Conservation (phyloP, 2,329 filamentous ascomycete species). For the Rutstroemia sp. region DNA sequence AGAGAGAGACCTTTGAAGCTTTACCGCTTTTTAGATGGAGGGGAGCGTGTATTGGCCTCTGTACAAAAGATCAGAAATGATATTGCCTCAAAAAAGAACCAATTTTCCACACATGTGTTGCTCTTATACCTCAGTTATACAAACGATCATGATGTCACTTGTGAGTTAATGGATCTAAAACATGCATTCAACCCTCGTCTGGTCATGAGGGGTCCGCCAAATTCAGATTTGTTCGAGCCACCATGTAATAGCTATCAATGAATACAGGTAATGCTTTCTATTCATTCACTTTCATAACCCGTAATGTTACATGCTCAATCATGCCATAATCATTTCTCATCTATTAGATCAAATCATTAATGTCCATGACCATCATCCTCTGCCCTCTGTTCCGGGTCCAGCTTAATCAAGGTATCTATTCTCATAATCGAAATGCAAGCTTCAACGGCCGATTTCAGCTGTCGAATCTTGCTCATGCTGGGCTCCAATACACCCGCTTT, state of each 20-base stretch:
- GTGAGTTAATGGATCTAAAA: neutral
- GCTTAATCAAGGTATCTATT: conserved; percentile 96
- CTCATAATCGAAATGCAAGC: conserved; percentile 99
- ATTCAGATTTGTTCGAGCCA: no score
- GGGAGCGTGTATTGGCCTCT: conserved; percentile 22
- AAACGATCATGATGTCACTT: neutral
- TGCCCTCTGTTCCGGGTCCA: conserved; percentile 79
- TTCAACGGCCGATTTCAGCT: conserved; percentile 97
- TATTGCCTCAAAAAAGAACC: conserved; percentile 2
- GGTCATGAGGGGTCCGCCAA: neutral
- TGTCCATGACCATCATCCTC: conserved; percentile 83
- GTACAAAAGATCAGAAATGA: conserved; percentile 12
- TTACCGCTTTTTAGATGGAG: conserved; percentile 30
- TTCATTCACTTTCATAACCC: conserved; percentile 7
- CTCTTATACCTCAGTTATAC: no score
- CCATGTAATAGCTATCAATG: neutral
- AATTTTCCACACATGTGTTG: neutral
- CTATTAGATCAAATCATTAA: conserved; percentile 36
- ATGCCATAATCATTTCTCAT: conserved; percentile 9
- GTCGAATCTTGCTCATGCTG: conserved; percentile 95
- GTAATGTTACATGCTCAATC: conserved; percentile 9
- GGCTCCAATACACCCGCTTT: conserved; percentile 95
- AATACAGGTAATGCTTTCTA: conserved; percentile 6
- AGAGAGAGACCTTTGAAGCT: conserved; percentile 30
- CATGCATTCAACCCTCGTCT: neutral